Evolutionary conservation across 2,329 filamentous ascomycete genomes (phyloP).

Genomic region (Colletotrichum somersetense): DNA sequence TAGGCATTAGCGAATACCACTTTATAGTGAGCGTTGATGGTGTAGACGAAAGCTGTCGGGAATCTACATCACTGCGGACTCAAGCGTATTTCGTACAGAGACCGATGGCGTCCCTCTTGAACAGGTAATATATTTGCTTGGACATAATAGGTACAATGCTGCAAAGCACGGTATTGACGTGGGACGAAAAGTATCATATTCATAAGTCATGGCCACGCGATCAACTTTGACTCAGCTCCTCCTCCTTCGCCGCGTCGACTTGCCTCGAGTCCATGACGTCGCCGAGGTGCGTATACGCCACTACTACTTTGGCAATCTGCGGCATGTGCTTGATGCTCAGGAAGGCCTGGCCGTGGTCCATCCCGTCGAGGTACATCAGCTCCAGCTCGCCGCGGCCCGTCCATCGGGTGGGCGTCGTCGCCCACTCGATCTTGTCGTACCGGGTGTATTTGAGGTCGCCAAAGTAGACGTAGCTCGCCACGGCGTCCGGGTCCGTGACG

Average conservation of each 20-base stretch:
- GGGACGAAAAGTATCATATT: neutral
- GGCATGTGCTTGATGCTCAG: slow-evolving; percentile 36
- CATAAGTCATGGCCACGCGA: neutral
- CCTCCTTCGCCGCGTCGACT: slow-evolving; percentile 26
- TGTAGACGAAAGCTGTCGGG: no score
- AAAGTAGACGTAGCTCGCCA: slow-evolving; percentile 46
- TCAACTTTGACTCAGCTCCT: slow-evolving; percentile 32
- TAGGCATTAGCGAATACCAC: neutral
- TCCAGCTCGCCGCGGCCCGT: slow-evolving; percentile 45
- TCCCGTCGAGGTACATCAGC: slow-evolving; percentile 45
- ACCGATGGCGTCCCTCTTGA: no score
- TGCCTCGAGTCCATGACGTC: slow-evolving; percentile 22
- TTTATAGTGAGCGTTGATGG: neutral
- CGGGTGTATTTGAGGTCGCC: slow-evolving; percentile 42
- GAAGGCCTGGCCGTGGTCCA: slow-evolving; percentile 46
- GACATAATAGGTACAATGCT: slow-evolving; percentile 2
- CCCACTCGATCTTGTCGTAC: slow-evolving; percentile 40
- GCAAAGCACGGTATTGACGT: neutral
- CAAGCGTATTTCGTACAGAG: no score
- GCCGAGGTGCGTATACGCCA: slow-evolving; percentile 35
- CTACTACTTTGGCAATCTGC: slow-evolving; percentile 31
- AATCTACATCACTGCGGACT: neutral
- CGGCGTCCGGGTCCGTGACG: slow-evolving; percentile 44
- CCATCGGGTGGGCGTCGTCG: slow-evolving; percentile 40
- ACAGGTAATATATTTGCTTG: neutral